Conservation (phyloP, 2,329 filamentous ascomycete species). For the Fusarium sp. region DNA sequence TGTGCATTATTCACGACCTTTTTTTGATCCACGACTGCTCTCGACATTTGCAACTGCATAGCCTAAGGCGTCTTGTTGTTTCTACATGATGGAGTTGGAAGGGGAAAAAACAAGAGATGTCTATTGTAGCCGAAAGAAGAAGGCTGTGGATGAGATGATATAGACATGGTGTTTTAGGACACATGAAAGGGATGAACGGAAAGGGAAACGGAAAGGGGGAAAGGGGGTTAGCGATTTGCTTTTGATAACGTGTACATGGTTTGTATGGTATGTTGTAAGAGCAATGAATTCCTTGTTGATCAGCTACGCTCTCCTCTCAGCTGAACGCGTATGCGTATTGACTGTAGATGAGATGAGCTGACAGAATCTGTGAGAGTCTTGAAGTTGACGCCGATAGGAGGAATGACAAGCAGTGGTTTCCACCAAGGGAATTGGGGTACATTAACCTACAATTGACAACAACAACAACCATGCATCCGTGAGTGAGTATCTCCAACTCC, state of each 20-base stretch:
- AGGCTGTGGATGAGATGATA: constrained; percentile 9
- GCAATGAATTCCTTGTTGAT: constrained; percentile 18
- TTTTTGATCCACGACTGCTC: constrained; percentile 18
- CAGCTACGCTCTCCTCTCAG: neutral
- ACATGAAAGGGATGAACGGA: neutral
- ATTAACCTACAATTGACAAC: neutral
- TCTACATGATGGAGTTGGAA: constrained; percentile 37
- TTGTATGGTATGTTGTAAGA: constrained; percentile 19
- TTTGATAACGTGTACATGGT: constrained; percentile 6
- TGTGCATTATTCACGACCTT: constrained; percentile 3
- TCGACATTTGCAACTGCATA: constrained; percentile 37
- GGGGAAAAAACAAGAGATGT: constrained; percentile 7
- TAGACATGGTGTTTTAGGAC: constrained; percentile 1
- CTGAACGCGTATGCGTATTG: neutral
- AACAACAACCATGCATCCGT: too few species aligned
- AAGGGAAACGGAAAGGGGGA: neutral
- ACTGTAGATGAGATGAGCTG: constrained; percentile 18
- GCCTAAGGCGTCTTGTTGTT: constrained; percentile 41
- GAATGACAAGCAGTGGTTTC: neutral
- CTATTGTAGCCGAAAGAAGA: neutral
- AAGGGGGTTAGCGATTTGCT: constrained; percentile 10
- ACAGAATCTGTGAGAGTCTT: neutral
- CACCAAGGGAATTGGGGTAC: neutral
- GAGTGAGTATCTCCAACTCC: too few species aligned
- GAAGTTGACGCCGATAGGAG: neutral